Evolutionary conservation across 306 rosid species (phyloP).

Genomic region (Vigna trinervia): DNA sequence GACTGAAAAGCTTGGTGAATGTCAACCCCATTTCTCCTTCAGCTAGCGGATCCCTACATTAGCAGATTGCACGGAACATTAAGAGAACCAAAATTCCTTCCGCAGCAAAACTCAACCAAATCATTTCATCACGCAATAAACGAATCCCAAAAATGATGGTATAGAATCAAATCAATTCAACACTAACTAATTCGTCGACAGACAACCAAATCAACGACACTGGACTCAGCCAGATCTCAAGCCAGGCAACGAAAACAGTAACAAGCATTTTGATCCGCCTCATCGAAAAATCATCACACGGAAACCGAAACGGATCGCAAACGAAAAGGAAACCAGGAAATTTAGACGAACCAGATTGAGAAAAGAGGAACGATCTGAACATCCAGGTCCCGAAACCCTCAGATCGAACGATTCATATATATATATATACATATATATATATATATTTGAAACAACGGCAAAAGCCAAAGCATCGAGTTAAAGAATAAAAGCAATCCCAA

Average conservation of each 20-base stretch:
- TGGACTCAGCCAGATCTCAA: constrained; percentile 53
- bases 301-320: constrained; percentile 33
- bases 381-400: constrained; percentile 36
- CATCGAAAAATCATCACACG: constrained; percentile 26
- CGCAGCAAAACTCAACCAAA: neutral
- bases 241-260: neutral
- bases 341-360: neutral
- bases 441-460: neutral
- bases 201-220: constrained; percentile 11
- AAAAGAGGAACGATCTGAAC: constrained; percentile 50
- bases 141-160: neutral
- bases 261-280: constrained; percentile 24
- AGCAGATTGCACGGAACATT: constrained; percentile 21
- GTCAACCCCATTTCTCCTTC: constrained; percentile 90
- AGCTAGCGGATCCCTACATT: constrained; percentile 52
- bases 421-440: neutral
- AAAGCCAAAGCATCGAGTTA: neutral
- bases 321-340: neutral
- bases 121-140: neutral
- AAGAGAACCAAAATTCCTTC: neutral
- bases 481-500: neutral
- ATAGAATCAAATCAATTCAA: neutral
- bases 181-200: neutral
- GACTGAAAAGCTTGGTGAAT: constrained; percentile 95
- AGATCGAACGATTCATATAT: constrained; percentile 43